Percentiles rank a stretch among this genome's conserved stretches.
Conservation (phyloP, 805 yeast species). For the Hagleromyces aurorensis region DNA sequence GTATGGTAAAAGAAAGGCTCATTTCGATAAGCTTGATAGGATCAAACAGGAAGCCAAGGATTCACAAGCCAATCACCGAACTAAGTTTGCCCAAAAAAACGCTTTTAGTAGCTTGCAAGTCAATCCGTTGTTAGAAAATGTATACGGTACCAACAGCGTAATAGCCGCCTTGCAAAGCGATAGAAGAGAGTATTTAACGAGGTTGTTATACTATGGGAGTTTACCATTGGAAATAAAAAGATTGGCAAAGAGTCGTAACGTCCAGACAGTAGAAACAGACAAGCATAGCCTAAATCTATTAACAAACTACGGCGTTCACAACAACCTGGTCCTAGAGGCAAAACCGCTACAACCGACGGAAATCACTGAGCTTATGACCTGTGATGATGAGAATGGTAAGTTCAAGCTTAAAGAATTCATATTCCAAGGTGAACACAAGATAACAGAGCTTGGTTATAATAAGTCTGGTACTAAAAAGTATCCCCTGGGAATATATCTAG, state of each 20-base stretch:
- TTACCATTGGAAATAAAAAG: constrained; percentile 36
- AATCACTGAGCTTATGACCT: constrained; percentile 26
- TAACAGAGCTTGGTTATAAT: constrained; percentile 24
- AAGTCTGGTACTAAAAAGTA: constrained; percentile 24
- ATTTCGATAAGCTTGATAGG: constrained; percentile 10
- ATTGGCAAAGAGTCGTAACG: constrained; percentile 36
- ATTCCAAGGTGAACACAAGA: constrained; percentile 12
- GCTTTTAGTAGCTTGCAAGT: constrained; percentile 16
- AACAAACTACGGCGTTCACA: constrained; percentile 67
- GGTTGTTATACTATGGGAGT: constrained; percentile 41
- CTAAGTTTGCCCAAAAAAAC: constrained; percentile 6
- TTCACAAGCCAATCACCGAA: constrained; percentile 7
- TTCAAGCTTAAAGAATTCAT: constrained; percentile 22
- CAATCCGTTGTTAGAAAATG: constrained; percentile 53
- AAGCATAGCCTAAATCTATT: constrained; percentile 50
- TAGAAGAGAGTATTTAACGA: constrained; percentile 45
- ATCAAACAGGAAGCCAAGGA: constrained; percentile 3
- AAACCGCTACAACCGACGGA: constrained; percentile 30
- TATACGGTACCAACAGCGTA: constrained; percentile 73
- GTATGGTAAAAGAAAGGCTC: constrained; percentile 14
- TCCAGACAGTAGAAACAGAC: constrained; percentile 17
- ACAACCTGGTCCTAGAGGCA: constrained; percentile 69
- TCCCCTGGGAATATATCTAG: constrained; percentile 71
- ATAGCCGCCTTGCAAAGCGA: constrained; percentile 55
- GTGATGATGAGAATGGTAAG: constrained; percentile 13